Percentiles rank a stretch among this genome's conserved stretches.
phyloP scores from a whole-genome alignment of 75 land plant species.

The Pseudotsuga menziesii region DNA sequence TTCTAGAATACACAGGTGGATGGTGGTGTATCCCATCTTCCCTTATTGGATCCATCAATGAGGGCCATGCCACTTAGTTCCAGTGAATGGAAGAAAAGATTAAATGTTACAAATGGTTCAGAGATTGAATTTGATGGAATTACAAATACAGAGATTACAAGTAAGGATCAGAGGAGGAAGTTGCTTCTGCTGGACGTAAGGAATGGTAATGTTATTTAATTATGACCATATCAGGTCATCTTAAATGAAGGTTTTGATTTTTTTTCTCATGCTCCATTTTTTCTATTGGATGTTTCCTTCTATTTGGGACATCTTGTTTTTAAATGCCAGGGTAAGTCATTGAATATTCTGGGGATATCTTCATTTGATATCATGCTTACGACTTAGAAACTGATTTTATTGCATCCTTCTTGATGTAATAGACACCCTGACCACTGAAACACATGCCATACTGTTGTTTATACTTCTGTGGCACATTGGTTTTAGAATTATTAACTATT shows the following conservation, averaged over 20 bases:
- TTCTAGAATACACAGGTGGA: slow-evolving; percentile 42
- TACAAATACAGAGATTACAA: slow-evolving; percentile 2
- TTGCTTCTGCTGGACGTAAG: slow-evolving; percentile 72
- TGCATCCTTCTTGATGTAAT: not conserved
- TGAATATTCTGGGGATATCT: not conserved
- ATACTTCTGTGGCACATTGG: not conserved
- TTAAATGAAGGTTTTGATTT: not conserved
- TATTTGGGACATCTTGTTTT: not conserved
- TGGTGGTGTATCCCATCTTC: slow-evolving; percentile 71
- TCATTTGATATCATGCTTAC: not conserved
- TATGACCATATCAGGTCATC: slow-evolving; percentile 1
- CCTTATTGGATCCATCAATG: slow-evolving; percentile 61
- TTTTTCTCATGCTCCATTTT: slow-evolving; percentile 5
- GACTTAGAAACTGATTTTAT: not conserved
- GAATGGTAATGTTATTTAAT: slow-evolving; percentile 69
- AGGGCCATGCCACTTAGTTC: slow-evolving; percentile 71
- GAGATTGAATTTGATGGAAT: slow-evolving; percentile 4
- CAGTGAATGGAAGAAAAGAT: slow-evolving; percentile 61
- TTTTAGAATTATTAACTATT: not conserved
- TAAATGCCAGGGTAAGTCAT: not conserved
- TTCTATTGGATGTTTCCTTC: not conserved
- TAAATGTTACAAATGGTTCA: slow-evolving; percentile 14
- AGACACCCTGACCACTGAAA: not conserved
- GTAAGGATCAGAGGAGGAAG: slow-evolving; percentile 9
- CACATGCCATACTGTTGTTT: not conserved